These are phyloP conservation scores for Salix viminalis DNA, from an alignment of 345 rosid genomes.

Conservation along the genomic window DNA sequence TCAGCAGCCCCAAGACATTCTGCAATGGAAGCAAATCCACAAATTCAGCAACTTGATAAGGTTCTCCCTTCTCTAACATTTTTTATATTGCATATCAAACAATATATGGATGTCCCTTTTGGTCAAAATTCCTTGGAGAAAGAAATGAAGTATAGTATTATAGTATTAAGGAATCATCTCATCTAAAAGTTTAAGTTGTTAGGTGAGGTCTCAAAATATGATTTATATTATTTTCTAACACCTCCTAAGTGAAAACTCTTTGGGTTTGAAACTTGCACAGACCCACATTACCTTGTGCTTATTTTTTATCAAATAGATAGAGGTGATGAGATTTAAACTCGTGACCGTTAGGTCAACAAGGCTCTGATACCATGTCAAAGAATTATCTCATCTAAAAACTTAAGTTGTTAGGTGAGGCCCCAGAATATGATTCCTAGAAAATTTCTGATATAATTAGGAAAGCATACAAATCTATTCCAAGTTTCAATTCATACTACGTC, in stretches of 20 bases:
- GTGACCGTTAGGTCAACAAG: no score
- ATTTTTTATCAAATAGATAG: no score
- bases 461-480: neutral
- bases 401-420: no score
- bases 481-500: neutral
- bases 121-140: neutral
- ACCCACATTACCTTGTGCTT: no score
- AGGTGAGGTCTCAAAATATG: no score
- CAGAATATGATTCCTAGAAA: neutral
- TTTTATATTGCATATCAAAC: neutral
- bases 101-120: neutral
- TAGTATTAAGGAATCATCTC: neutral
- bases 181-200: no score
- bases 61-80: neutral
- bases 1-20: slow-evolving; percentile 51
- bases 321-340: no score
- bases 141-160: neutral
- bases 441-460: neutral
- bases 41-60: neutral
- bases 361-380: fast-evolving
- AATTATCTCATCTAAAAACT: no score
- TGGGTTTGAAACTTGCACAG: no score
- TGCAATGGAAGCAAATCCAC: slow-evolving; percentile 22
- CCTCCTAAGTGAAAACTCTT: no score
- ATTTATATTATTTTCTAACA: no score